These are phyloP conservation scores for Monosporascus sp. DNA, from an alignment of 2,329 filamentous ascomycete species.

Conservation along the genomic window DNA sequence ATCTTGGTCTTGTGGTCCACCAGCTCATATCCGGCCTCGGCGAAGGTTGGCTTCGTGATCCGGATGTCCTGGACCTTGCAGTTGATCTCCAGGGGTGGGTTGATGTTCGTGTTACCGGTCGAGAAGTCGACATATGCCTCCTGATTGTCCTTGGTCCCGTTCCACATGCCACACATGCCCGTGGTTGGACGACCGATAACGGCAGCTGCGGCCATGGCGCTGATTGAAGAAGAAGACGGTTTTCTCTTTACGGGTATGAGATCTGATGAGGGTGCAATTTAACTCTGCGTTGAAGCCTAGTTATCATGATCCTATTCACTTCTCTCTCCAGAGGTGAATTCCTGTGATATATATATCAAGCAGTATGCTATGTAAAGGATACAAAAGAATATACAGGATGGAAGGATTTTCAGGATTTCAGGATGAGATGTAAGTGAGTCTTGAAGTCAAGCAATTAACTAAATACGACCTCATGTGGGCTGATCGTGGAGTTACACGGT, in stretches of 20 bases:
- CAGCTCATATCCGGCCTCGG: conserved; percentile 20
- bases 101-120: conserved; percentile 19
- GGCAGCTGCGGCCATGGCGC: background rate
- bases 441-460: too few species aligned
- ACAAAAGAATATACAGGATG: too few species aligned
- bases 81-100: conserved; percentile 18
- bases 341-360: too few species aligned
- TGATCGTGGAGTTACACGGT: too few species aligned
- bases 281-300: too few species aligned
- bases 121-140: conserved; percentile 22
- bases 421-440: too few species aligned
- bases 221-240: background rate
- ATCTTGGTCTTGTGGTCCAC: conserved; percentile 20
- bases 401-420: too few species aligned
- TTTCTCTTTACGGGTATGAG: background rate
- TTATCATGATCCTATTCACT: too few species aligned
- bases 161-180: conserved; percentile 19
- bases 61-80: conserved; percentile 22
- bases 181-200: background rate
- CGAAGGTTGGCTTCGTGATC: conserved; percentile 16
- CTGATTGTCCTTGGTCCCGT: conserved; percentile 19
- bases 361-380: too few species aligned
- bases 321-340: too few species aligned
- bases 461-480: too few species aligned
- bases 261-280: background rate